These are phyloP conservation scores for Massospora cicadina DNA, from an alignment of 371 early-diverging fungal genomes.

Conservation along the genomic window DNA sequence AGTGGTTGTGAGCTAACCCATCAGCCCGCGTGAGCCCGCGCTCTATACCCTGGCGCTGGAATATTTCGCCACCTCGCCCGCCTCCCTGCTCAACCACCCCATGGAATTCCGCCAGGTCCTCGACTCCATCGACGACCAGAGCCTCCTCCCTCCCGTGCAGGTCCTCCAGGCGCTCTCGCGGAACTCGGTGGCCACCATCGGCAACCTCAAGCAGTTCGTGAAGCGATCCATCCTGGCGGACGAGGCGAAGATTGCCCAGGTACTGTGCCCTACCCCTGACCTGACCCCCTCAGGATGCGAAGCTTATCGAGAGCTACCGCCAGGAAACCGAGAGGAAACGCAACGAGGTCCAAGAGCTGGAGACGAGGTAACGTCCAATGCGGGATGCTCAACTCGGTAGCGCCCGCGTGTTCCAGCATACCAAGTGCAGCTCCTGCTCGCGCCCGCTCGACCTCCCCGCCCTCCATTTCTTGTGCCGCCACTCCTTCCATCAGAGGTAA, in stretches of 20 bases:
- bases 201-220: slow-evolving; percentile 65
- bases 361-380: slow-evolving; percentile 28
- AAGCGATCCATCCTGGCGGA: slow-evolving; percentile 41
- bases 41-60: slow-evolving; percentile 66
- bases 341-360: slow-evolving; percentile 59
- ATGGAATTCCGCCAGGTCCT: slow-evolving; percentile 48
- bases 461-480: slow-evolving; percentile 80
- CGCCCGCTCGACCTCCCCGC: slow-evolving; percentile 75
- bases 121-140: slow-evolving; percentile 61
- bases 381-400: slow-evolving; percentile 15
- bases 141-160: slow-evolving; percentile 69
- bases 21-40: slow-evolving; percentile 44
- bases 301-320: slow-evolving; percentile 48
- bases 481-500: slow-evolving; percentile 80
- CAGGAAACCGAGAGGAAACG: slow-evolving; percentile 60
- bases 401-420: slow-evolving; percentile 67
- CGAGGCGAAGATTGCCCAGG: slow-evolving; percentile 32
- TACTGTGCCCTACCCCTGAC: not conserved
- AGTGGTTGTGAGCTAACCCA: not conserved
- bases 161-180: slow-evolving; percentile 69
- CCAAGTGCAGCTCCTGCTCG: slow-evolving; percentile 66
- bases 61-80: slow-evolving; percentile 54
- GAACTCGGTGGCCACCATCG: slow-evolving; percentile 67
- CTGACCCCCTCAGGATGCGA: slow-evolving; percentile 22
- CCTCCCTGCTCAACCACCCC: slow-evolving; percentile 27